These are phyloP conservation scores for Sphaerulina vaccinii DNA, from an alignment of 2,329 filamentous ascomycete genomes.

Conservation along the genomic window DNA sequence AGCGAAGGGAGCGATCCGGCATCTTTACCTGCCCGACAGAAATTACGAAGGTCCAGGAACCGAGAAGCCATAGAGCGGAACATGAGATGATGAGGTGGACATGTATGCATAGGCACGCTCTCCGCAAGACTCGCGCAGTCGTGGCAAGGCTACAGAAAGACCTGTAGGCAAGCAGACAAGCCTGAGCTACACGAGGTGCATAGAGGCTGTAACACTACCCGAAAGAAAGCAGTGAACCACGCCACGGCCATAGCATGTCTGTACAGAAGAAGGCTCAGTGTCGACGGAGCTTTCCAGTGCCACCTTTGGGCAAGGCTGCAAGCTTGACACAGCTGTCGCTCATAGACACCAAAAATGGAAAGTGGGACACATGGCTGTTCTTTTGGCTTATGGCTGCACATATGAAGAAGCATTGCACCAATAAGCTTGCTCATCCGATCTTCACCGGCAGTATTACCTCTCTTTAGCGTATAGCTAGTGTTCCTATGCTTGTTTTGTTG, in stretches of 20 bases:
- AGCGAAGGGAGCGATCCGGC: constrained; percentile 81
- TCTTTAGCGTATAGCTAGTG: constrained; percentile 2
- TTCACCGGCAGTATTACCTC: constrained; percentile 5
- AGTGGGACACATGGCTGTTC: neutral
- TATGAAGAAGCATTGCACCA: constrained; percentile 6
- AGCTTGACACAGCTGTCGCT: neutral
- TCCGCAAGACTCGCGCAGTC: neutral
- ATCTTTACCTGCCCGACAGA: constrained; percentile 92
- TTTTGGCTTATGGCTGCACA: neutral
- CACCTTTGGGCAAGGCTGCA: neutral
- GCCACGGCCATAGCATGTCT: too few species aligned
- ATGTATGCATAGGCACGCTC: constrained; percentile 8
- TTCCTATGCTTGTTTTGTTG: neutral
- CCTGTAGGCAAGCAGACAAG: neutral
- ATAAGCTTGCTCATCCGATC: constrained; percentile 1
- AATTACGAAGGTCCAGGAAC: constrained; percentile 74
- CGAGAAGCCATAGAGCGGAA: constrained; percentile 30
- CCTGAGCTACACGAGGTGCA: neutral
- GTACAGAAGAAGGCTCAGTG: too few species aligned
- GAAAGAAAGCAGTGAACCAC: too few species aligned
- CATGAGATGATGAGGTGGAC: neutral
- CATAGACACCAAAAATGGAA: neutral
- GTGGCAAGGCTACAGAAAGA: neutral
- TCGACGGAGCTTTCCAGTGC: too few species aligned
- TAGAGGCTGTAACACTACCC: neutral